Evolutionary conservation across 1,284 basidiomycete genomes (phyloP).

Genomic region (Irpex lacteus): DNA sequence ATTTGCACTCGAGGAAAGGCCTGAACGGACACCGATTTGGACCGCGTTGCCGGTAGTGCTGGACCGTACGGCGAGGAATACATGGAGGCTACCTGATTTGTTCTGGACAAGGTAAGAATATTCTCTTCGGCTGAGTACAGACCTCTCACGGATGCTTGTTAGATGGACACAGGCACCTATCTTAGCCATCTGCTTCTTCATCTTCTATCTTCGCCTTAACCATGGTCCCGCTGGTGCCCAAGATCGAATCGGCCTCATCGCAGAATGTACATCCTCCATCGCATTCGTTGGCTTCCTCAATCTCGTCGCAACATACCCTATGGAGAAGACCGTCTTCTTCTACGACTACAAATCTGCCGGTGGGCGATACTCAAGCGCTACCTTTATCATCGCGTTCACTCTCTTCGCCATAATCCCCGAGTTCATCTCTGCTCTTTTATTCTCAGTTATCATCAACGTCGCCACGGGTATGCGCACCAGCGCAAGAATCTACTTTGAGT

Average conservation of each 20-base stretch:
- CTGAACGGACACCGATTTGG: conserved; percentile 12
- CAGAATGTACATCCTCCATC: conserved; percentile 12
- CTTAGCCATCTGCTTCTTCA: conserved; percentile 14
- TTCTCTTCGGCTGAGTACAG: too few species aligned
- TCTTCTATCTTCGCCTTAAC: conserved; percentile 17
- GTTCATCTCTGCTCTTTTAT: conserved; percentile 14
- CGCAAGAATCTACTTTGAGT: conserved; percentile 17
- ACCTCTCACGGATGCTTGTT: background rate
- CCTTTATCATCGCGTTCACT: conserved; percentile 15
- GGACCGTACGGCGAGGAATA: conserved; percentile 13
- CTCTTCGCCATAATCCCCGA: conserved; percentile 15
- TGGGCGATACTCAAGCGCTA: conserved; percentile 16
- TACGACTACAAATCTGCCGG: conserved; percentile 14
- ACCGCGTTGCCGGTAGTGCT: conserved; percentile 17
- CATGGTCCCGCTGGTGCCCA: conserved; percentile 16
- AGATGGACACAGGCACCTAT: conserved; percentile 14
- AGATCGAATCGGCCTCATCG: conserved; percentile 17
- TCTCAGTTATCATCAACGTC: conserved; percentile 16
- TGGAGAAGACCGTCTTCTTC: conserved; percentile 16
- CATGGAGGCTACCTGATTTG: conserved; percentile 14
- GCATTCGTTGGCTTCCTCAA: conserved; percentile 19
- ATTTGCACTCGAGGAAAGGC: conserved; percentile 4
- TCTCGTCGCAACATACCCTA: conserved; percentile 13
- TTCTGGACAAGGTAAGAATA: conserved; percentile 12
- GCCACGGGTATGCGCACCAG: conserved; percentile 17